Base-by-base conservation (phyloP, 2,329 filamentous ascomycete species). In the Botryotinia narcissicola region DNA sequence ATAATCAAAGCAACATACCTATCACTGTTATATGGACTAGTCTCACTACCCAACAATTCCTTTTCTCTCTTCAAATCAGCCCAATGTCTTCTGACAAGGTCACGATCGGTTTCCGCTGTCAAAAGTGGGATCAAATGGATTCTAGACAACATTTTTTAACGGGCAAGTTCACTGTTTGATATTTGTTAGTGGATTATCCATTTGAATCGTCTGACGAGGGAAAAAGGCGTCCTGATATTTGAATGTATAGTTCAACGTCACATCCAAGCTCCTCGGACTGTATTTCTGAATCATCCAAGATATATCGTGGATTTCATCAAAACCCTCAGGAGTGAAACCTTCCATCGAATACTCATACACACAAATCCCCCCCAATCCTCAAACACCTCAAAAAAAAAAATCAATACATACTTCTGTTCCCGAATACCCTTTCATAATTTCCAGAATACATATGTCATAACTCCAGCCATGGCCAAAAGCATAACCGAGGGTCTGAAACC, bases 101-200 rank as follows among this genome's bases (percentile, higher is more conserved):
- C 96, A 75, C 96, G 92, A 86, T 99, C 96, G 84, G 97, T 94
- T 82, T 99, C 96, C 73, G 96, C 96, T 83, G 98, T 95, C 76
- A 99, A 90, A 76, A 97, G 86, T 74, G 96, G 96, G 81, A 95
- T 96, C 77, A 99, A 88, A 85, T 98, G 90, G 84, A 99, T 97
- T 82, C 96, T 92, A 75, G 93, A 90, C 96, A 96, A 99, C 90
- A 97, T 96, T 87, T 98, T 99, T 82, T 99, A 96, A 80, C 96
- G 93, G 76, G 91, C 93, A 78, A 97, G 91, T 84, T 99, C 96
- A 81, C 95, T 98, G 80, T 73, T 59, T 44, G 18, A 46, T 25
- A 73, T 40, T n/a, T 48, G 66, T 76, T 57, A 76, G 75, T 57
- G 9, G 59, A 8, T 42, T 71, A 42, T 60, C 8, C 40, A 51